Percentiles rank a stretch among this genome's conserved stretches.
These are phyloP conservation scores for Phytophthora ramorum DNA, from an alignment of 352 stramenopile genomes.

Conservation along the genomic window DNA sequence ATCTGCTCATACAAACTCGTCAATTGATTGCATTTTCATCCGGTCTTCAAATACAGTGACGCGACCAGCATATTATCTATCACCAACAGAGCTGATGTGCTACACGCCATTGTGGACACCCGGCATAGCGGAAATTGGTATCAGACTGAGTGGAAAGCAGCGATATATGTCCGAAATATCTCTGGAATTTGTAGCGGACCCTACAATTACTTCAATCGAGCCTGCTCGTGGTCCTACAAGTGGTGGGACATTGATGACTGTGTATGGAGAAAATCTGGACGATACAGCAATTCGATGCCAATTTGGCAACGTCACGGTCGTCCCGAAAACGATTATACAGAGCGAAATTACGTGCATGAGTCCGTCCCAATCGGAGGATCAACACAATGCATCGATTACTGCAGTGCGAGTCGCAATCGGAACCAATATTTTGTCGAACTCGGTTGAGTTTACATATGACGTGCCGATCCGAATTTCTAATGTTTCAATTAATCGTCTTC, in stretches of 20 bases:
- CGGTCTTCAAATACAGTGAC: constrained; percentile 11
- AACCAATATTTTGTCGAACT: constrained; percentile 33
- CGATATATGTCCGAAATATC: constrained; percentile 22
- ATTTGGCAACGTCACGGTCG: constrained; percentile 31
- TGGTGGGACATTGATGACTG: constrained; percentile 36
- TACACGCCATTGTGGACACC: constrained; percentile 38
- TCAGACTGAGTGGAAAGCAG: constrained; percentile 32
- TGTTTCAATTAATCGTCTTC: constrained; percentile 24
- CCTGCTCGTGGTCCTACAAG: constrained; percentile 33
- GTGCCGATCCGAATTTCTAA: constrained; percentile 21
- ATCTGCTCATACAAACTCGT: constrained; percentile 5
- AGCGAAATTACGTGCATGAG: constrained; percentile 30
- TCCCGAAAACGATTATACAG: constrained; percentile 21
- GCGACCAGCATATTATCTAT: constrained; percentile 34
- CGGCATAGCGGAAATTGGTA: constrained; percentile 31
- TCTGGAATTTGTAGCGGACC: constrained; percentile 34
- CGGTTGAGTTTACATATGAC: constrained; percentile 39
- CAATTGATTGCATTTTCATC: constrained; percentile 51
- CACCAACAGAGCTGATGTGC: constrained; percentile 30
- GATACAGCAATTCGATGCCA: constrained; percentile 25
- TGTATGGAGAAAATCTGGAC: constrained; percentile 31
- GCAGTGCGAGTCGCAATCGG: constrained; percentile 20
- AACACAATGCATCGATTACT: constrained; percentile 4
- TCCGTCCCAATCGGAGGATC: constrained; percentile 11
- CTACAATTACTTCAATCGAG: constrained; percentile 25